phyloP scores from a whole-genome alignment of 306 rosid species.

The Prunus armeniaca region DNA sequence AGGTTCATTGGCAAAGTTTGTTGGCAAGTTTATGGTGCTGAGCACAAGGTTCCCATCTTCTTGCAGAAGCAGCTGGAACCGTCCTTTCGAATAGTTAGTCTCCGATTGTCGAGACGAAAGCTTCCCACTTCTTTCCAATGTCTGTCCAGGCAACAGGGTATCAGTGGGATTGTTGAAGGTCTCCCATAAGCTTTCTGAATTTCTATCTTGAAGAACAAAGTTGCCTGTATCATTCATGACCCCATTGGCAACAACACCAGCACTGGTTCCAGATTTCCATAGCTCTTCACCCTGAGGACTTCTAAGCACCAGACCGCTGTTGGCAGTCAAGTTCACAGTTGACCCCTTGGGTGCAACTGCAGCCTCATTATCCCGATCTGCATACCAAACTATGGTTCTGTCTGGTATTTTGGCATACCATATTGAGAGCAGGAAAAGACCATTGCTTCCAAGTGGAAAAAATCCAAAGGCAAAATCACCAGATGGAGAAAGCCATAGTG shows the following conservation, averaged over 20 bases:
- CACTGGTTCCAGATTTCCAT: background rate
- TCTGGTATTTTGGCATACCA: slow-evolving; percentile 53
- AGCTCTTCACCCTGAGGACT: slow-evolving; percentile 5
- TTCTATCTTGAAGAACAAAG: slow-evolving; percentile 5
- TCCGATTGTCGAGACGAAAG: slow-evolving; percentile 24
- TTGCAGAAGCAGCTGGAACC: slow-evolving; percentile 32
- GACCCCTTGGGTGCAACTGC: slow-evolving; percentile 36
- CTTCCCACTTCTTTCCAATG: slow-evolving; percentile 7
- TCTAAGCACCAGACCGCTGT: slow-evolving; percentile 1
- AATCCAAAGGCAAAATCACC: slow-evolving; percentile 48
- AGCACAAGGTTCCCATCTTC: slow-evolving; percentile 37
- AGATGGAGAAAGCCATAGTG: slow-evolving; percentile 35
- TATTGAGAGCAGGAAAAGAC: slow-evolving; percentile 35
- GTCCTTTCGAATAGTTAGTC: slow-evolving; percentile 35
- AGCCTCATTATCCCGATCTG: slow-evolving; percentile 1
- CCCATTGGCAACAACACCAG: slow-evolving; percentile 2
- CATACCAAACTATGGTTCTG: slow-evolving; percentile 42
- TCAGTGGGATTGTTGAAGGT: slow-evolving; percentile 43
- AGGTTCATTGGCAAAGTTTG: background rate
- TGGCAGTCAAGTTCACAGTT: background rate
- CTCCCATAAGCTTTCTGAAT: slow-evolving; percentile 30
- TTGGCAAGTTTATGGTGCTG: slow-evolving; percentile 27
- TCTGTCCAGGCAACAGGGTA: slow-evolving; percentile 52
- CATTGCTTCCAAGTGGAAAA: slow-evolving; percentile 14
- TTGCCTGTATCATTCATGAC: slow-evolving; percentile 18